Conservation (phyloP, 2,329 filamentous ascomycete species). For the Aspergillus sclerotialis region DNA sequence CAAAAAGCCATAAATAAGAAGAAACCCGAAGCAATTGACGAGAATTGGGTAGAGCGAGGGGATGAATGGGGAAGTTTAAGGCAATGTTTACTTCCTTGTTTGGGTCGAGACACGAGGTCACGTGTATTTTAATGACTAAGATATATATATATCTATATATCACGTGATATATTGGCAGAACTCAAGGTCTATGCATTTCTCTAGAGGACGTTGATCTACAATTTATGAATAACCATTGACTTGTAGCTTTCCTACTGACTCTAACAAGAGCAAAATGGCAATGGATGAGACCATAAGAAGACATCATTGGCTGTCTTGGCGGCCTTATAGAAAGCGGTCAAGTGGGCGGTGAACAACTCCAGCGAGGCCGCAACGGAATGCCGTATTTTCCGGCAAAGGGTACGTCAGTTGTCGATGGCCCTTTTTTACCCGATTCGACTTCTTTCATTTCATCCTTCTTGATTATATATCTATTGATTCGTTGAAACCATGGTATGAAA, state of each 20-base stretch:
- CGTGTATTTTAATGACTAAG: constrained; percentile 8
- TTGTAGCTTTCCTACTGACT: no score
- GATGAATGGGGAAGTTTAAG: background rate
- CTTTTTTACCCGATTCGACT: background rate
- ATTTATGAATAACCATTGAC: no score
- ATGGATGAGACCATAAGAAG: no score
- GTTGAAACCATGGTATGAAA: constrained; percentile 18
- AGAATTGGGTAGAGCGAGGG: no score
- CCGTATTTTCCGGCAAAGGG: constrained; percentile 4
- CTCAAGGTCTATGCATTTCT: no score
- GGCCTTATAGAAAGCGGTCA: no score
- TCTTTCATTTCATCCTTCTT: background rate
- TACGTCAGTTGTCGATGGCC: constrained; percentile 15
- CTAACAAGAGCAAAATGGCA: no score
- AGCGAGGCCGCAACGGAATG: background rate
- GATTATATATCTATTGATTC: constrained; percentile 6
- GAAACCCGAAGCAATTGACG: no score
- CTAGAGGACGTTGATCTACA: no score
- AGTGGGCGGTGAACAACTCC: background rate
- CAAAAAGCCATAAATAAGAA: background rate
- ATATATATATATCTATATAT: background rate
- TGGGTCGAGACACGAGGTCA: constrained; percentile 12
- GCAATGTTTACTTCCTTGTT: constrained; percentile 18
- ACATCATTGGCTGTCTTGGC: no score
- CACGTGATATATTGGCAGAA: no score